Conservation (phyloP, 164 flowering plant species). For the Macadamia integrifolia region DNA sequence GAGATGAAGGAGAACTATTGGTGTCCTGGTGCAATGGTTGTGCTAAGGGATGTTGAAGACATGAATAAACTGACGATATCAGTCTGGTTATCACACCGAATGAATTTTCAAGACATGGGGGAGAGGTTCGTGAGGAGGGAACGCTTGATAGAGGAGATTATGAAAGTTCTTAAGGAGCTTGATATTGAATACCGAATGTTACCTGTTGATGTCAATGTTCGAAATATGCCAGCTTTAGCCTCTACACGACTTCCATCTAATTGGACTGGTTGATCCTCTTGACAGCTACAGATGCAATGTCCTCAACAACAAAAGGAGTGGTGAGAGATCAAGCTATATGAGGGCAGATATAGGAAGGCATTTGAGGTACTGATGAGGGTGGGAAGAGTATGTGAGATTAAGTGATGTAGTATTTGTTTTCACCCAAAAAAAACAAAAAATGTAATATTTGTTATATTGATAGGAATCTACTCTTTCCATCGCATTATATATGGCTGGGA, state of each 20-base stretch:
- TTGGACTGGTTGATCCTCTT: conserved; percentile 15
- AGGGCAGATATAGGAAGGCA: background rate
- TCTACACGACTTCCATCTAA: conserved; percentile 36
- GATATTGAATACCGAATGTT: conserved; percentile 52
- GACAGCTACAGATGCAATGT: no score
- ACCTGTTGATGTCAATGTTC: conserved; percentile 50
- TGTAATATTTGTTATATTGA: no score
- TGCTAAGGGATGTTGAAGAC: conserved; percentile 46
- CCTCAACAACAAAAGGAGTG: no score
- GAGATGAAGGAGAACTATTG: conserved; percentile 48
- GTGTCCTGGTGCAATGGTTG: conserved; percentile 38
- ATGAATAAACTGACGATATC: conserved; percentile 46
- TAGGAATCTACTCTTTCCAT: no score
- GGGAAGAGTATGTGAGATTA: background rate
- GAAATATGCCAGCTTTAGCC: conserved; percentile 31
- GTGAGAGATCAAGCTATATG: no score
- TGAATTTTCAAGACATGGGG: conserved; percentile 49
- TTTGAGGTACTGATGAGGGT: background rate
- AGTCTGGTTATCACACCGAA: conserved; percentile 39
- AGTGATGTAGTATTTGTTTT: no score
- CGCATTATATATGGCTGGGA: no score
- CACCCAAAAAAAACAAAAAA: no score
- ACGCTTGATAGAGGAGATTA: conserved; percentile 47
- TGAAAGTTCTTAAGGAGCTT: conserved; percentile 41
- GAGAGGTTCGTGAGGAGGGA: conserved; percentile 49